Evolutionary conservation across 164 flowering plant genomes (phyloP).

Genomic region (Dillenia turbinata): DNA sequence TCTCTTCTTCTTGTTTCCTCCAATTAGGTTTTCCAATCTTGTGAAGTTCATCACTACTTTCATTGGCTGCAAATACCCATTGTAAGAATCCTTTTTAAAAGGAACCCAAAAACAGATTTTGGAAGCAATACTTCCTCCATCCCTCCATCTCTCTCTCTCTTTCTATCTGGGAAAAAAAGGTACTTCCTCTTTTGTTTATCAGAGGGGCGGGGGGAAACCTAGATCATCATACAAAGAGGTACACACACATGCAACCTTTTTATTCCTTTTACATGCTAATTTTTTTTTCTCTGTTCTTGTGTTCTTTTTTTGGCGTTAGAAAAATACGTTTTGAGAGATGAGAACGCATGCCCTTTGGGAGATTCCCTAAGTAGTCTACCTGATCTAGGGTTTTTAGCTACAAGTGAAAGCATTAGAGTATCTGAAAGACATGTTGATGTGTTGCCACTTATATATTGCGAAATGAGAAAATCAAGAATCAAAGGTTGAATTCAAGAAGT

Average conservation of each 20-base stretch:
- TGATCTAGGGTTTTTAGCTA: slow-evolving; percentile 18
- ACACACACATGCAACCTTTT: slow-evolving; percentile 17
- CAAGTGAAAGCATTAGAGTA: no score
- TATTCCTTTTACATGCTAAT: slow-evolving; percentile 2
- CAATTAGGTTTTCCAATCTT: slow-evolving; percentile 36
- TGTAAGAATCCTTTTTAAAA: slow-evolving; percentile 8
- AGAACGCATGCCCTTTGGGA: slow-evolving; percentile 10
- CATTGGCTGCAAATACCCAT: slow-evolving; percentile 17
- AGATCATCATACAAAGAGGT: slow-evolving; percentile 32
- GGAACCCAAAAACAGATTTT: slow-evolving; percentile 21
- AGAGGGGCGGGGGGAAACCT: slow-evolving; percentile 11
- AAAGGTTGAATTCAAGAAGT: slow-evolving; percentile 12
- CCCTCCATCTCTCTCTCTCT: no score
- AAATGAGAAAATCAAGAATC: not conserved
- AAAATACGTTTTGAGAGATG: no score
- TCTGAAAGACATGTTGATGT: no score
- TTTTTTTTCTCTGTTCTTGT: slow-evolving; percentile 4
- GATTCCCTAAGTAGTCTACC: not conserved
- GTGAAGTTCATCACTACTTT: slow-evolving; percentile 8
- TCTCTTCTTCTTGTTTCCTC: slow-evolving; percentile 1
- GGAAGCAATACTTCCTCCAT: slow-evolving; percentile 7
- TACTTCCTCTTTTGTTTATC: slow-evolving; percentile 20
- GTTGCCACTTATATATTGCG: no score
- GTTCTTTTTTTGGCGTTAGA: not conserved
- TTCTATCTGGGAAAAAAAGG: slow-evolving; percentile 20